phyloP scores from a whole-genome alignment of 2,329 filamentous ascomycete genomes.

The Diaporthe sp. region DNA sequence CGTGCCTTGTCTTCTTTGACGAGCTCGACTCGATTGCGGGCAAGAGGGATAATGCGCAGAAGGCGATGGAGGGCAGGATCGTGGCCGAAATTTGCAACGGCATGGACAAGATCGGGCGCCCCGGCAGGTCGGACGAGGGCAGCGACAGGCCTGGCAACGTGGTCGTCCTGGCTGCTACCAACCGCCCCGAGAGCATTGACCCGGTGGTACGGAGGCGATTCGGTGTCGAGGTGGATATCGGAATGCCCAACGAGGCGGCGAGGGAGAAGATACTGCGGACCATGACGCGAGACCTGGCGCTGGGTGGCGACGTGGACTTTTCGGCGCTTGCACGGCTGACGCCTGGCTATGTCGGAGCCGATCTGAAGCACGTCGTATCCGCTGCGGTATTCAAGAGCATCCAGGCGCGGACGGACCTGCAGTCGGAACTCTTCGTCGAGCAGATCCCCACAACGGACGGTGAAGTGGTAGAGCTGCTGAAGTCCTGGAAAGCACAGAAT shows the following conservation, averaged over 20 bases:
- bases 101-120: conserved; percentile 85
- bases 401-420: conserved; percentile 31
- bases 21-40: conserved; percentile 93
- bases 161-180: conserved; percentile 92
- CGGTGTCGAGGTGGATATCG: conserved; percentile 88
- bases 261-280: conserved; percentile 83
- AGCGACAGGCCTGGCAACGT: conserved; percentile 83
- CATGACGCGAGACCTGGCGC: conserved; percentile 73
- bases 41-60: conserved; percentile 84
- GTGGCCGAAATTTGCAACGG: conserved; percentile 86
- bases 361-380: conserved; percentile 77
- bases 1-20: conserved; percentile 91
- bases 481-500: background rate
- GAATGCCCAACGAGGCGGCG: conserved; percentile 83
- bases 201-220: conserved; percentile 79
- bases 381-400: conserved; percentile 55
- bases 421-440: conserved; percentile 29
- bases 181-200: conserved; percentile 87
- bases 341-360: conserved; percentile 92
- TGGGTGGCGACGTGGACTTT: conserved; percentile 81
- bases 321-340: conserved; percentile 82
- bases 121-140: conserved; percentile 83
- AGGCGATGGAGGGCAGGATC: conserved; percentile 91
- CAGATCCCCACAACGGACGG: conserved; percentile 1
- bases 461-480: background rate